phyloP scores from a whole-genome alignment of 129 eudicot species.

The Lactuca saligna region DNA sequence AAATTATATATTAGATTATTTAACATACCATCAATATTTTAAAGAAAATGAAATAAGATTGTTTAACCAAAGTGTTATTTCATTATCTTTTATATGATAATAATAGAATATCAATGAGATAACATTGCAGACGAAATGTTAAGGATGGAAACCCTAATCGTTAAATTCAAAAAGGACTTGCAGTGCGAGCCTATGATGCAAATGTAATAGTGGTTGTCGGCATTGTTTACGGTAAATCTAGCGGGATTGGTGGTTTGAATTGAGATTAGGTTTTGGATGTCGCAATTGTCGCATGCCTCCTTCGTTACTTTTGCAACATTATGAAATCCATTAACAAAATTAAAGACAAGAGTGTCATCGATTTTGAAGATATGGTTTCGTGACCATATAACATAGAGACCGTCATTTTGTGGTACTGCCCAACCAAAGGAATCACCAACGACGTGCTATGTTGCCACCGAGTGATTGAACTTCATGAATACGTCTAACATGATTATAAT shows the following conservation, averaged over 20 bases:
- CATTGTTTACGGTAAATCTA: not conserved
- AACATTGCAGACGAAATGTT: not conserved
- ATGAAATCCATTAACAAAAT: conserved; percentile 25
- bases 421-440: conserved; percentile 51
- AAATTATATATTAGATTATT: too few species aligned
- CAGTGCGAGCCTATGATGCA: not conserved
- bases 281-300: conserved; percentile 10
- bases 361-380: conserved; percentile 29
- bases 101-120: not conserved
- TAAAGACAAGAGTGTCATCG: conserved; percentile 41
- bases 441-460: conserved; percentile 40
- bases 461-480: conserved; percentile 17
- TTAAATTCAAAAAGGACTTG: conserved; percentile 14
- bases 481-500: conserved; percentile 16
- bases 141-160: conserved; percentile 29
- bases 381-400: conserved; percentile 43
- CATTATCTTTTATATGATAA: too few species aligned
- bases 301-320: not conserved
- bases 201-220: not conserved
- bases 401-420: conserved; percentile 35
- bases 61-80: too few species aligned
- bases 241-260: conserved; percentile 18
- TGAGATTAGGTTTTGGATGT: not conserved
- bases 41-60: too few species aligned
- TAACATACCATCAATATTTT: too few species aligned